These are phyloP conservation scores for Trichosporon coremiiforme DNA, from an alignment of 1,284 basidiomycete genomes.

Conservation along the genomic window DNA sequence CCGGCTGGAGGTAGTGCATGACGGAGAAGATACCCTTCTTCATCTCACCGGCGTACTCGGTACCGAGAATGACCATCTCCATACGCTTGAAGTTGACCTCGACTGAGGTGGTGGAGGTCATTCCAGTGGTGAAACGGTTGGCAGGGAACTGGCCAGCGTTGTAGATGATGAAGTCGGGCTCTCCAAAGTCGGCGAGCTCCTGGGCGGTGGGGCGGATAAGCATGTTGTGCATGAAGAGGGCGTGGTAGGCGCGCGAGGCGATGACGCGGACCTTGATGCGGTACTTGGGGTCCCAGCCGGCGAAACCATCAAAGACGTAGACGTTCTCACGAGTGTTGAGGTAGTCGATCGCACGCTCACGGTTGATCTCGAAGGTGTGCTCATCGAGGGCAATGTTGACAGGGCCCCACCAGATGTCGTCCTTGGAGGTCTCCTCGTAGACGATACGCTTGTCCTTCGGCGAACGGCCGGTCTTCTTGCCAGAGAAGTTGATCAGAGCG, in stretches of 20 bases:
- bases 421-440: slow-evolving; percentile 94
- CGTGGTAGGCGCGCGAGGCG: slow-evolving; percentile 97
- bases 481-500: slow-evolving; percentile 99
- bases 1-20: slow-evolving; percentile 99
- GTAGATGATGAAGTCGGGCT: slow-evolving; percentile 99
- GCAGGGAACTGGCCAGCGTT: slow-evolving; percentile 99
- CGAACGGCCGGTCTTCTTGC: slow-evolving; percentile 97
- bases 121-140: slow-evolving; percentile 99
- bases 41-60: slow-evolving; percentile 99
- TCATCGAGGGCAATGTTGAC: slow-evolving; percentile 99
- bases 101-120: slow-evolving; percentile 98
- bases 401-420: slow-evolving; percentile 99
- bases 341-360: slow-evolving; percentile 99
- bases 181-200: slow-evolving; percentile 92
- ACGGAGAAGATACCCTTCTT: slow-evolving; percentile 99
- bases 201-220: slow-evolving; percentile 95
- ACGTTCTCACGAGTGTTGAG: slow-evolving; percentile 98
- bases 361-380: slow-evolving; percentile 99
- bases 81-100: slow-evolving; percentile 99
- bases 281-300: slow-evolving; percentile 93
- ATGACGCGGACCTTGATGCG: slow-evolving; percentile 99
- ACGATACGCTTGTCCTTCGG: slow-evolving; percentile 99
- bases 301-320: slow-evolving; percentile 97
- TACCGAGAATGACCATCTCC: slow-evolving; percentile 99
- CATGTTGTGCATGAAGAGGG: slow-evolving; percentile 99